A percentile compares a stretch with the other conserved stretches of the same genome.
These are phyloP conservation scores for Saccharomycopsis fodiens DNA, from an alignment of 805 yeast species.

Conservation along the genomic window DNA sequence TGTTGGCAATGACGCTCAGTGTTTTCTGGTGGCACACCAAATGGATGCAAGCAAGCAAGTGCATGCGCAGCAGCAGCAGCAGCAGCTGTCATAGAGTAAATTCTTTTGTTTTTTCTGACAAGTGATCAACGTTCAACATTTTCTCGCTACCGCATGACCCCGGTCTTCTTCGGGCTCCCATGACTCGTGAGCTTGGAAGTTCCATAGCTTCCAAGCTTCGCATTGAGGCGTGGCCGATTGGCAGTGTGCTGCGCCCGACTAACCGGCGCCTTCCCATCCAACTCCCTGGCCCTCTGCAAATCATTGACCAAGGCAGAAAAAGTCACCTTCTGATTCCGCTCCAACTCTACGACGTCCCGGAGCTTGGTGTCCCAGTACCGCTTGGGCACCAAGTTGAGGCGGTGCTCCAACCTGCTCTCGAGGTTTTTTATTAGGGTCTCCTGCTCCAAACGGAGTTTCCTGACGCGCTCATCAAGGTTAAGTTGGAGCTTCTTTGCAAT, in stretches of 20 bases:
- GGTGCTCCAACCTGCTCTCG: constrained; percentile 7
- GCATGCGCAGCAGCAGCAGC: too few relatives aligned
- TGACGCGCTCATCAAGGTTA: constrained; percentile 16
- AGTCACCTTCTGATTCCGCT: constrained; percentile 15
- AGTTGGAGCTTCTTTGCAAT: constrained; percentile 12
- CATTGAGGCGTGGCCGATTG: neutral
- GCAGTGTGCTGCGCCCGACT: too few relatives aligned
- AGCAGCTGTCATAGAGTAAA: too few relatives aligned
- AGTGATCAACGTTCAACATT: too few relatives aligned
- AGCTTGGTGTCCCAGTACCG: constrained; percentile 17
- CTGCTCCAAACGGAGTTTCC: constrained; percentile 15
- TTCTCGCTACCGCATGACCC: too few relatives aligned
- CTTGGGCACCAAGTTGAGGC: constrained; percentile 19
- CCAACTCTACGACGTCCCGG: constrained; percentile 16
- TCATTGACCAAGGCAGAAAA: constrained; percentile 8
- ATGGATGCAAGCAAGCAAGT: too few relatives aligned
- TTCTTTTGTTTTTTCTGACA: too few relatives aligned
- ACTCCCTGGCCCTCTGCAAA: too few relatives aligned
- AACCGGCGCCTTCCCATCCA: too few relatives aligned
- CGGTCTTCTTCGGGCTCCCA: too few relatives aligned
- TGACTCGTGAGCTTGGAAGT: neutral
- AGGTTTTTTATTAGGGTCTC: constrained; percentile 8
- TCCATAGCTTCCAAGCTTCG: neutral
- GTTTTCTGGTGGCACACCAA: too few relatives aligned
- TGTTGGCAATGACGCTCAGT: too few relatives aligned